A percentile compares a stretch with the other conserved stretches of the same genome.
phyloP scores from a whole-genome alignment of 495 filamentous ascomycete genomes.

The Aspergillus sclerotioniger region DNA sequence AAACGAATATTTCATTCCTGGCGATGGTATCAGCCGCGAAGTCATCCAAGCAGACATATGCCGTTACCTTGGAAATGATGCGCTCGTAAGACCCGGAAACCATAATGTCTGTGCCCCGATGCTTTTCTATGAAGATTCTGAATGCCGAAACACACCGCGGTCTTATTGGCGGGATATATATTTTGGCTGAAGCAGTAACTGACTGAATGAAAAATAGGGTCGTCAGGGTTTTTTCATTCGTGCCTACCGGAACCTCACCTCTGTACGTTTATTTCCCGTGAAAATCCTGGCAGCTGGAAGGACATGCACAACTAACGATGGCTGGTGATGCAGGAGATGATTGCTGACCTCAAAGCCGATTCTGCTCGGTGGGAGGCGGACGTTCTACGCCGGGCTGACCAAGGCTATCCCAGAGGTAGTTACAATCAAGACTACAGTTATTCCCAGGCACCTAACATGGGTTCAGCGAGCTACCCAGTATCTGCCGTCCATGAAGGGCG shows the following conservation, averaged over 20 bases:
- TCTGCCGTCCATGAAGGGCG: constrained; percentile 38
- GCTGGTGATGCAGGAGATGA: constrained; percentile 67
- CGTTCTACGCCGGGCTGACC: constrained; percentile 50
- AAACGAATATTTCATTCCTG: constrained; percentile 84
- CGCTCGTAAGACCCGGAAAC: constrained; percentile 78
- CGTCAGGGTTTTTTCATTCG: constrained; percentile 80
- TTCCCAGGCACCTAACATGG: constrained; percentile 39
- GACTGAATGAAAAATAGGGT: constrained; percentile 49
- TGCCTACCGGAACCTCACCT: constrained; percentile 82
- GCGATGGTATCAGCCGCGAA: constrained; percentile 87
- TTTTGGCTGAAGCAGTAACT: constrained; percentile 23
- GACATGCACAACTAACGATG: constrained; percentile 21
- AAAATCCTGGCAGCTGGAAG: not conserved
- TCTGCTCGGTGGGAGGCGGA: constrained; percentile 79
- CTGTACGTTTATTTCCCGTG: constrained; percentile 46
- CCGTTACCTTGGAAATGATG: constrained; percentile 90
- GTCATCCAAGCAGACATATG: constrained; percentile 95
- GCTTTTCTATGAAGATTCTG: constrained; percentile 10
- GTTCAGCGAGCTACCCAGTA: constrained; percentile 34
- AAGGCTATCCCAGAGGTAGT: constrained; percentile 47
- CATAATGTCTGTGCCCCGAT: constrained; percentile 64
- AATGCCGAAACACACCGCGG: not conserved
- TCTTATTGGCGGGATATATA: not conserved
- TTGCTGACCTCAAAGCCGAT: constrained; percentile 79
- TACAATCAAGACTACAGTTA: constrained; percentile 44